Evolutionary conservation across 2,329 filamentous ascomycete species (phyloP).

Genomic region (Drechslerella dactyloides): DNA sequence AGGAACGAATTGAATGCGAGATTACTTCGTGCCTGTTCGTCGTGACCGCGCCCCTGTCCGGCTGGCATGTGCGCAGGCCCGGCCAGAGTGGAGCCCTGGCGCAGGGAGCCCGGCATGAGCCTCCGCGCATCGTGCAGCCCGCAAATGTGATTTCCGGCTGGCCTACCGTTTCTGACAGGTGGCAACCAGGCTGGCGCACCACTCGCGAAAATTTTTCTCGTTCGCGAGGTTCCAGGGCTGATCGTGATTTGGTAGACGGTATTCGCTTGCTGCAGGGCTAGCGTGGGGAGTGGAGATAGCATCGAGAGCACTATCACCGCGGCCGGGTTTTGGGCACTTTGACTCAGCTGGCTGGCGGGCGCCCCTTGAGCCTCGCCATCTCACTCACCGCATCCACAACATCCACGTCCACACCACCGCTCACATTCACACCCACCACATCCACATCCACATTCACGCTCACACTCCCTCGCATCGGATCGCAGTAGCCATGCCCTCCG

Average conservation of each 20-base stretch:
- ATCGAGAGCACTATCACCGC: too few species aligned
- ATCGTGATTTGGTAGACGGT: background rate
- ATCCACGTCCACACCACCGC: background rate
- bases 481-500: conserved; percentile 22
- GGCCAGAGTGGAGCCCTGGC: background rate
- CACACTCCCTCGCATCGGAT: background rate
- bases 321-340: background rate
- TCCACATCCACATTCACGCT: background rate
- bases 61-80: background rate
- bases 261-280: background rate
- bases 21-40: too few species aligned
- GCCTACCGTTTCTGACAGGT: conserved; percentile 3
- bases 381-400: background rate
- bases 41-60: background rate
- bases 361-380: background rate
- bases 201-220: background rate
- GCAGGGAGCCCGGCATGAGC: background rate
- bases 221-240: background rate
- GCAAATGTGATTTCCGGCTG: background rate
- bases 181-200: background rate
- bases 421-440: background rate
- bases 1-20: too few species aligned
- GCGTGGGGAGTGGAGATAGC: too few species aligned
- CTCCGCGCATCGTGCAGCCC: background rate
- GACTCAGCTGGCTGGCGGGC: background rate